Base-by-base conservation (phyloP, 192 early-diverging fungal genomes). In the Podila epicladia region DNA sequence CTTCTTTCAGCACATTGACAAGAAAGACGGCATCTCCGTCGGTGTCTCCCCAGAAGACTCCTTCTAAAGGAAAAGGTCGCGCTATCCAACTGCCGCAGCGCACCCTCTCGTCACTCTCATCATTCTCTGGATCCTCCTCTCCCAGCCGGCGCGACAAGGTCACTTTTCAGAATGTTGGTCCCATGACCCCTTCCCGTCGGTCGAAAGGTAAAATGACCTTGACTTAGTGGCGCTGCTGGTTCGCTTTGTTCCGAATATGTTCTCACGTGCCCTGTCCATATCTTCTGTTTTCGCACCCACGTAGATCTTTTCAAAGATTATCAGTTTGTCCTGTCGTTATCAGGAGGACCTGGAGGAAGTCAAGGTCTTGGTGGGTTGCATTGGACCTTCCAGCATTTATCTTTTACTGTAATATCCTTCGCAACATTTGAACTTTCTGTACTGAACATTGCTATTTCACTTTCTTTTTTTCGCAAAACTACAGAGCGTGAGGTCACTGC, bases 221-320 rank as follows among this genome's bases (percentile, higher is more conserved):
- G 38, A n/a, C n/a, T 58, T 17, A 26, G 11, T 12, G 58, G 58
- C 26, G n/a, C 51, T 9, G 2, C 4, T 55, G 20, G 4, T 50
- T 51, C 1, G 8, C 31, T 29, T 35, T 62, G n/a, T 35, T 5
- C 32, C 17, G 11, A n/a, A n/a, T 0, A 24, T n/a, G 22, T 9
- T 61, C 15, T 33, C 12, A 61, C 15, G 59, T 61, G 55, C n/a
- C 17, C 8, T 60, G 15, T 9, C 8, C 24, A 41, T 38, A 29
- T 35, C 33, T 38, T 11, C 28, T 38, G 35, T n/a, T 63, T 63
- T 22, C 33, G 20, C 8, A 32, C 4, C 19, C 20, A 33, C 1
- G 20, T 58, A 73, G 66, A 64, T 8, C 22, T 80, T 5, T 80
- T 80, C 71, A 72, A 65, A 19, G 77, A 59, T 28, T 49, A 69